Conservation (phyloP, 805 yeast genomes). For the Candida namnaoensis region DNA sequence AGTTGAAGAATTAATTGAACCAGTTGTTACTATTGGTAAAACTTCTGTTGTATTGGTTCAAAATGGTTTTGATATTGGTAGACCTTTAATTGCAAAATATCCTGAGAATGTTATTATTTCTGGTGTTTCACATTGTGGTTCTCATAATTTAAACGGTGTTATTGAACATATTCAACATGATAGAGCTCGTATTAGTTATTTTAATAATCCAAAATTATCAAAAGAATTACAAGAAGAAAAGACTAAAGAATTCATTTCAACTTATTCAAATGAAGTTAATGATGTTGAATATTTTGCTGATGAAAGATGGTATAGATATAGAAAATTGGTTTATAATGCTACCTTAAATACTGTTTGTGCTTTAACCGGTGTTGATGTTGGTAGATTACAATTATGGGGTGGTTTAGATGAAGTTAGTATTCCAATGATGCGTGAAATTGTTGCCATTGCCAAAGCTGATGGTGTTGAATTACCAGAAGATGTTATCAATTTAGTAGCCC, state of each 20-base stretch:
- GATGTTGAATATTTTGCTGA: constrained; percentile 29
- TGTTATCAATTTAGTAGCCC: constrained; percentile 36
- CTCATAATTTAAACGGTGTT: constrained; percentile 41
- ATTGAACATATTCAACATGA: constrained; percentile 46
- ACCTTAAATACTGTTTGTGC: constrained; percentile 54
- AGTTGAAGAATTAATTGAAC: constrained; percentile 41
- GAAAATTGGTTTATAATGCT: constrained; percentile 59
- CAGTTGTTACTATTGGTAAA: constrained; percentile 33
- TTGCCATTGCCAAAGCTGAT: constrained; percentile 55
- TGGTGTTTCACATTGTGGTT: constrained; percentile 57
- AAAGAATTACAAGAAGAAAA: constrained; percentile 21
- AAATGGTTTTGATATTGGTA: constrained; percentile 60
- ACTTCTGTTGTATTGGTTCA: constrained; percentile 52
- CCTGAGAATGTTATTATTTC: constrained; percentile 43
- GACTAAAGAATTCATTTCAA: constrained; percentile 26
- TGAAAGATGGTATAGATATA: constrained; percentile 47
- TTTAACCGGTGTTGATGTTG: constrained; percentile 46
- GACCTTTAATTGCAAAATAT: constrained; percentile 40
- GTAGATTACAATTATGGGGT: constrained; percentile 37
- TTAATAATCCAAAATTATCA: constrained; percentile 21
- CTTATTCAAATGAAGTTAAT: constrained; percentile 36
- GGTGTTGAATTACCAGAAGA: constrained; percentile 42
- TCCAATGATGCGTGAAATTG: constrained; percentile 61
- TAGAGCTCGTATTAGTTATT: neutral
- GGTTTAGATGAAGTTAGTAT: constrained; percentile 23